Evolutionary conservation across 352 stramenopile genomes (phyloP), one percentile per base, ranked within the genome.

Genomic region (Phytophthora sojae): DNA sequence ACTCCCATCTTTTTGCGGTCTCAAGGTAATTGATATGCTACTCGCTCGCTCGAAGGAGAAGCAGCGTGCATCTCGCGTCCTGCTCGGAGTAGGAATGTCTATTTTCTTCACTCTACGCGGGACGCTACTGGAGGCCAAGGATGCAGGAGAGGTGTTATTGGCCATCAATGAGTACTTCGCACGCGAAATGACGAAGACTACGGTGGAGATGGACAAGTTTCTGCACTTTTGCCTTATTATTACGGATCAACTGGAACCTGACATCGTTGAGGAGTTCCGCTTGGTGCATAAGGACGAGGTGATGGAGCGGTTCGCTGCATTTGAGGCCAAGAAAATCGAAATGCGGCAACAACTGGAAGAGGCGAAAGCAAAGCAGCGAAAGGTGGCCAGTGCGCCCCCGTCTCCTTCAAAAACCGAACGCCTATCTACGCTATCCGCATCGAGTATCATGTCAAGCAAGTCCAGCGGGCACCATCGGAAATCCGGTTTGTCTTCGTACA

Each of bases 301-400:
- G 21, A 92, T 94, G 83, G 88, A 93, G 52, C 77, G 81, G 4
- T 93, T 93, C 55, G 85, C 82, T 23, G 82, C 85, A 8, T 93
- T 92, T 58, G 85, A 93, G 68, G 85, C 88, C 47, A 94, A 93
- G 69, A 96, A 94, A 68, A 93, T 92, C 57, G 86, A 94, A 56
- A 92, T 95, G 87, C 81, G 87, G 25, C 84, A 93, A 47, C 87
- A 95, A 63, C 81, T 93, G 58, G 85, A 94, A 64, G 81, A 89
- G 71, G 76, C 81, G 14, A 91, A 91, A 69, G 70, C 63, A 2
- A 90, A 82, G 68, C 75, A 86, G 56, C 75, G 77, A 11, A 77
- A 75, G 44, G 66, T 69, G 11, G 69, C 68, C 1, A 78, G 73
- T 32, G 79, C 82, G 6, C 85, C 85, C 12, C 67, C 85, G 23